These are phyloP conservation scores for Fusarium stilboides DNA, from an alignment of 2,329 filamentous ascomycete genomes.

Conservation along the genomic window DNA sequence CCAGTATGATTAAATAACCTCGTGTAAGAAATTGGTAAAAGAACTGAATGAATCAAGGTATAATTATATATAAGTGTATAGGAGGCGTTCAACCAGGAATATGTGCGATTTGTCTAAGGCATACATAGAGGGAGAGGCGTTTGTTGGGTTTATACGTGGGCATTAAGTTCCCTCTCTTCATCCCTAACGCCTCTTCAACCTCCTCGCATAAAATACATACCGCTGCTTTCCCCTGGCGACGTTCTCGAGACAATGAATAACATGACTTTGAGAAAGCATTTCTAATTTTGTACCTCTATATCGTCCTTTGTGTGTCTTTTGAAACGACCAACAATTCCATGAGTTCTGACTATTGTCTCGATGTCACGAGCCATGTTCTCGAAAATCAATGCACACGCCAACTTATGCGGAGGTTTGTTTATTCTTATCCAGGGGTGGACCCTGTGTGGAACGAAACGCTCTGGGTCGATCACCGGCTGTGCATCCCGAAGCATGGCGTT, in stretches of 20 bases:
- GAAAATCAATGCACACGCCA: conserved; percentile 30
- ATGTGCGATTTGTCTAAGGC: conserved; percentile 2
- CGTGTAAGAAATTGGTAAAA: conserved; percentile 7
- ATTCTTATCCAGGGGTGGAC: conserved; percentile 34
- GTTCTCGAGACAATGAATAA: conserved; percentile 16
- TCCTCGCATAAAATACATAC: conserved; percentile 39
- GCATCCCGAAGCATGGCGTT: conserved; percentile 35
- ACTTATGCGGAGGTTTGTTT: conserved; percentile 15
- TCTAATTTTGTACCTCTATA: not conserved
- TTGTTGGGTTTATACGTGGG: conserved; percentile 28
- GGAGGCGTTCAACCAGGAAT: not conserved
- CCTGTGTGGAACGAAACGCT: conserved; percentile 31
- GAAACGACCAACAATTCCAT: conserved; percentile 19
- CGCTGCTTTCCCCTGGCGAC: conserved; percentile 18
- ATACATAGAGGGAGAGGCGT: conserved; percentile 4
- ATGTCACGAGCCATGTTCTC: conserved; percentile 2
- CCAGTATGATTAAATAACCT: conserved; percentile 5
- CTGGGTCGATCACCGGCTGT: conserved; percentile 32
- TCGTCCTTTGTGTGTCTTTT: not conserved
- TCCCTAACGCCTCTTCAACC: conserved; percentile 28
- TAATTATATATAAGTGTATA: conserved; percentile 2
- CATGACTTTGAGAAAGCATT: not conserved
- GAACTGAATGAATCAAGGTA: not conserved
- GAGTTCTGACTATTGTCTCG: conserved; percentile 1
- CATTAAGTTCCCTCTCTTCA: conserved; percentile 7